phyloP scores from a whole-genome alignment of 2,329 filamentous ascomycete genomes.

The Paecilomyces dactylethromorphus region DNA sequence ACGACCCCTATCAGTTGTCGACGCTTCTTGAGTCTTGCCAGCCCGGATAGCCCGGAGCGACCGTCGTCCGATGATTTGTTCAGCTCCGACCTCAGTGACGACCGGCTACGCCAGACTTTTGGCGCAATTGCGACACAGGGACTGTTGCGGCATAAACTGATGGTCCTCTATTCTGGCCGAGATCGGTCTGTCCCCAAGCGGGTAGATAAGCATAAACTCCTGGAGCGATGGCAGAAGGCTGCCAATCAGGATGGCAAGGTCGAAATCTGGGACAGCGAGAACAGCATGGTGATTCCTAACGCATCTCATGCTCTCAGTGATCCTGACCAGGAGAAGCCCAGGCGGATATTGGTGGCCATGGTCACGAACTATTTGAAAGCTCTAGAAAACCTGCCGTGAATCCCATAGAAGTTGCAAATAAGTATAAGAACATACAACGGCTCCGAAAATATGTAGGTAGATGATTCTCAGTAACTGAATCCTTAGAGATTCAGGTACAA shows the following conservation, averaged over 20 bases:
- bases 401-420: too few relatives aligned
- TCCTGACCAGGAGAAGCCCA: constrained; percentile 33
- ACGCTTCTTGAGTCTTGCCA: constrained; percentile 47
- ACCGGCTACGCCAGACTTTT: constrained; percentile 54
- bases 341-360: constrained; percentile 42
- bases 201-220: constrained; percentile 53
- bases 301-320: constrained; percentile 31
- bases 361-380: constrained; percentile 45
- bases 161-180: constrained; percentile 58
- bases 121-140: constrained; percentile 45
- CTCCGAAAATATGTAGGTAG: too few relatives aligned
- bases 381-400: neutral
- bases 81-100: constrained; percentile 56
- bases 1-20: constrained; percentile 41
- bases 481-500: too few relatives aligned
- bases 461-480: too few relatives aligned
- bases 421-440: too few relatives aligned
- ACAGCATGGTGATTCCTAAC: constrained; percentile 12
- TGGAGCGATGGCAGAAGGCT: constrained; percentile 51
- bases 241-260: constrained; percentile 40
- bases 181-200: constrained; percentile 59
- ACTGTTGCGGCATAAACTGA: constrained; percentile 40
- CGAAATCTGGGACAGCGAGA: constrained; percentile 20
- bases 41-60: constrained; percentile 35
- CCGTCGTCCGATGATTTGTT: constrained; percentile 74